Evolutionary conservation across 116 monocot species (phyloP).

Genomic region (Phalaenopsis hybrid): DNA sequence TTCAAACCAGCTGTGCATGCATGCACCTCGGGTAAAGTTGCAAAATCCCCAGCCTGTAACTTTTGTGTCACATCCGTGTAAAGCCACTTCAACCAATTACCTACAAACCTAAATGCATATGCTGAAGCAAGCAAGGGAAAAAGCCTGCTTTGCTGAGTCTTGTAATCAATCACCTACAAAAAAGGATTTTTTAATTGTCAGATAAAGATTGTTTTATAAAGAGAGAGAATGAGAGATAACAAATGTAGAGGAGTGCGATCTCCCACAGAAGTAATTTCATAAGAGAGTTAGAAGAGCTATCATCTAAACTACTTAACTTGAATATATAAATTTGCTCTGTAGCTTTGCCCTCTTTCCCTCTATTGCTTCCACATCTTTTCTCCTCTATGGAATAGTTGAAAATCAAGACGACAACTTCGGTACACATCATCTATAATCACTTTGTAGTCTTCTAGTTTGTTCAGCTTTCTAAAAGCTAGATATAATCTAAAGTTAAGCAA

Average conservation of each 20-base stretch:
- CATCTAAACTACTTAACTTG: too few species aligned
- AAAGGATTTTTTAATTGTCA: background rate
- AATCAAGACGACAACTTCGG: too few species aligned
- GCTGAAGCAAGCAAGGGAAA: constrained; percentile 97
- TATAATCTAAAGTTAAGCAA: too few species aligned
- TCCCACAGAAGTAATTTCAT: too few species aligned
- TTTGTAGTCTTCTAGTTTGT: too few species aligned
- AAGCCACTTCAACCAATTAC: constrained; percentile 94
- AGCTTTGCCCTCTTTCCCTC: too few species aligned
- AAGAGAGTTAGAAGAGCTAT: too few species aligned
- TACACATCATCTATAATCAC: too few species aligned
- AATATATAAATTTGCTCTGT: too few species aligned
- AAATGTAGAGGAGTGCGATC: background rate
- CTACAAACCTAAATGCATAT: constrained; percentile 97
- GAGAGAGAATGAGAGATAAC: background rate
- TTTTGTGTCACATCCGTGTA: constrained; percentile 85
- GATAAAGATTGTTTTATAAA: background rate
- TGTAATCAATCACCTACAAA: constrained; percentile 87
- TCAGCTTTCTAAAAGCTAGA: too few species aligned
- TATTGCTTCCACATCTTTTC: too few species aligned
- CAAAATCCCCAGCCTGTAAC: constrained; percentile 79
- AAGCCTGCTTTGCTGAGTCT: constrained; percentile 97
- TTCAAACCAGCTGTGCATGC: constrained; percentile 99
- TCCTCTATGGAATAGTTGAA: too few species aligned
- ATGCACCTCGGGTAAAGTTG: constrained; percentile 94